Evolutionary conservation across 2,329 filamentous ascomycete species (phyloP).

Genomic region (Beauveria medogensis): DNA sequence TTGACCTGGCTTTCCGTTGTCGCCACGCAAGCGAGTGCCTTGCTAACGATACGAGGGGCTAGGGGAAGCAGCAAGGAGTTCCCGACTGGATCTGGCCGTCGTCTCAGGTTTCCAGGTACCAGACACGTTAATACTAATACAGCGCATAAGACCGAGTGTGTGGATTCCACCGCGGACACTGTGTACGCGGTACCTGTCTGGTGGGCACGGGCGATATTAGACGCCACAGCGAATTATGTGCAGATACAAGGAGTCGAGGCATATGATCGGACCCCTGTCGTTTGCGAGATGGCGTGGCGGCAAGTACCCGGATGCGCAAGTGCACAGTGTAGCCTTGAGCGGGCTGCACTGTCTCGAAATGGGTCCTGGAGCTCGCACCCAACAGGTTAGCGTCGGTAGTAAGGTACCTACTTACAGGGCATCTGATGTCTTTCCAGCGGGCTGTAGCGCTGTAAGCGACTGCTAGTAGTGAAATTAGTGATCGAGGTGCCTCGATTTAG

Average conservation of each 20-base stretch:
- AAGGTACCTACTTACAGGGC: neutral
- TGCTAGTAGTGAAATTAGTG: neutral
- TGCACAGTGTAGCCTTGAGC: neutral
- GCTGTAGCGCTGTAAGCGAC: neutral
- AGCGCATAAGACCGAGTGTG: neutral
- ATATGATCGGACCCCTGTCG: slow-evolving; percentile 6
- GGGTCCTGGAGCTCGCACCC: neutral
- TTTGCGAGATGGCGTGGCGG: neutral
- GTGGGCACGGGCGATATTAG: slow-evolving; percentile 9
- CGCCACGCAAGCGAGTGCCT: neutral
- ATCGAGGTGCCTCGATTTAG: neutral
- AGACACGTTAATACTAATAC: neutral
- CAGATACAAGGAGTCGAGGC: neutral
- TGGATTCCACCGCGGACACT: slow-evolving; percentile 7
- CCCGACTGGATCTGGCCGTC: neutral
- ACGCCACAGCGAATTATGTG: neutral
- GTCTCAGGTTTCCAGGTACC: slow-evolving; percentile 6
- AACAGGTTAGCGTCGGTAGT: neutral
- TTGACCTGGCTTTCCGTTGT: neutral
- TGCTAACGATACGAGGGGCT: neutral
- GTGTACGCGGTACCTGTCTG: slow-evolving; percentile 6
- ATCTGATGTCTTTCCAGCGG: neutral
- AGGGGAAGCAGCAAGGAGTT: neutral
- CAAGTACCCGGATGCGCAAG: neutral
- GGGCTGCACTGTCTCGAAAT: neutral